phyloP scores from a whole-genome alignment of 2,329 filamentous ascomycete species.

The Nemania sp. region DNA sequence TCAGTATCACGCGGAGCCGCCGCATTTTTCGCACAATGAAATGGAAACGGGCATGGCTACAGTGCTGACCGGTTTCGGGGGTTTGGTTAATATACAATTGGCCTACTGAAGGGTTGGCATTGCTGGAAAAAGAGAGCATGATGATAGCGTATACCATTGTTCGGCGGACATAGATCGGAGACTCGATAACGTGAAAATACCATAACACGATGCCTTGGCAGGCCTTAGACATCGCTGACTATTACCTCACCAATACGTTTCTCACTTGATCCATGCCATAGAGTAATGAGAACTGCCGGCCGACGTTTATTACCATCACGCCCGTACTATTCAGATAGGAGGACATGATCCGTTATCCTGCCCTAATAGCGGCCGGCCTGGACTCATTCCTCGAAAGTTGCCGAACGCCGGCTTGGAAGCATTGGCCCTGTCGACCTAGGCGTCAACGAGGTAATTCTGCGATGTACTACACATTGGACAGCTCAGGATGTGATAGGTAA shows the following conservation, averaged over 20 bases:
- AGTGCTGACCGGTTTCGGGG: neutral
- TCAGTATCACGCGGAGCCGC: neutral
- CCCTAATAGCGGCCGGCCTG: neutral
- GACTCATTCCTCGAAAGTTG: neutral
- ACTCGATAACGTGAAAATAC: neutral
- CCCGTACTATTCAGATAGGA: neutral
- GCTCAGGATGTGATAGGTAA: constrained; percentile 1
- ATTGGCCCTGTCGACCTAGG: neutral
- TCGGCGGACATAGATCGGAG: neutral
- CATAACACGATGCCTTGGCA: neutral
- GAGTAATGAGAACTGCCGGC: constrained; percentile 9
- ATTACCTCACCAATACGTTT: neutral
- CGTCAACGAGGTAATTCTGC: neutral
- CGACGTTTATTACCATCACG: neutral
- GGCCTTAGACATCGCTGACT: neutral
- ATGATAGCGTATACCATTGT: neutral
- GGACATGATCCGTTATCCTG: neutral
- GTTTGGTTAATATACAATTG: constrained; percentile 5
- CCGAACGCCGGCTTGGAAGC: constrained; percentile 6
- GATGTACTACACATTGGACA: neutral
- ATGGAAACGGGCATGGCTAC: neutral
- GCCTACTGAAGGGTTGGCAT: neutral
- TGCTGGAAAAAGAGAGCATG: neutral
- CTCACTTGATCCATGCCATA: neutral
- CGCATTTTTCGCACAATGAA: constrained; percentile 9